Evolutionary conservation across 2,329 filamentous ascomycete genomes (phyloP).

Genomic region (Colletotrichum sp.): DNA sequence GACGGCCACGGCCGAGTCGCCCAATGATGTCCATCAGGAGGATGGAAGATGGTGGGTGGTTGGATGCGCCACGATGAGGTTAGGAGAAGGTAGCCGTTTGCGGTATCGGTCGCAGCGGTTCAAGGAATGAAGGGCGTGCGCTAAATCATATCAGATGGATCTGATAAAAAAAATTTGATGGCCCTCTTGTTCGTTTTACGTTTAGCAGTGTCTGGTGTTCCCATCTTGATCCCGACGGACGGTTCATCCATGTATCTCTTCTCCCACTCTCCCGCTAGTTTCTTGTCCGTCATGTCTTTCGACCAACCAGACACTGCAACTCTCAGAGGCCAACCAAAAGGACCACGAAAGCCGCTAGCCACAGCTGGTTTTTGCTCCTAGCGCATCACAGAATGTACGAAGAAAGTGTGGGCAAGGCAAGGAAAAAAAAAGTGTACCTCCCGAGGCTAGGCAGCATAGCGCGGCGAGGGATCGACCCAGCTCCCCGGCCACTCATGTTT

Average conservation of each 20-base stretch:
- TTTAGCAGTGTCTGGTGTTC: background rate
- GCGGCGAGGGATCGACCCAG: background rate
- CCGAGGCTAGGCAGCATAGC: background rate
- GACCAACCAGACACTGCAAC: background rate
- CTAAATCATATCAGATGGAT: conserved; percentile 22
- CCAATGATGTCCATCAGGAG: background rate
- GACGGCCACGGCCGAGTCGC: background rate
- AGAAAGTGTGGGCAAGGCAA: background rate
- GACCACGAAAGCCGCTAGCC: background rate
- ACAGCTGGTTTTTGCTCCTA: background rate
- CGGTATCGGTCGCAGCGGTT: conserved; percentile 11
- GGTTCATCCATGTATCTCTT: background rate
- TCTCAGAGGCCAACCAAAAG: background rate
- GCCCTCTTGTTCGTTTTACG: background rate
- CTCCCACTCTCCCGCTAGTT: background rate
- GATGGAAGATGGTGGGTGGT: background rate
- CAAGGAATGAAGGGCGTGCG: background rate
- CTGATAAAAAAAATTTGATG: conserved; percentile 11
- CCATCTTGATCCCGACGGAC: background rate
- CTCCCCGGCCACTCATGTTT: background rate
- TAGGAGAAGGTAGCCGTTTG: background rate
- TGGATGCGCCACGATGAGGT: background rate
- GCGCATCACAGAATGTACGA: background rate
- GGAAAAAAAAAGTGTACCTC: background rate
- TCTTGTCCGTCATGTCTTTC: background rate